phyloP scores from a whole-genome alignment of 1,284 basidiomycete genomes.

The Heterobasidion parviporum region DNA sequence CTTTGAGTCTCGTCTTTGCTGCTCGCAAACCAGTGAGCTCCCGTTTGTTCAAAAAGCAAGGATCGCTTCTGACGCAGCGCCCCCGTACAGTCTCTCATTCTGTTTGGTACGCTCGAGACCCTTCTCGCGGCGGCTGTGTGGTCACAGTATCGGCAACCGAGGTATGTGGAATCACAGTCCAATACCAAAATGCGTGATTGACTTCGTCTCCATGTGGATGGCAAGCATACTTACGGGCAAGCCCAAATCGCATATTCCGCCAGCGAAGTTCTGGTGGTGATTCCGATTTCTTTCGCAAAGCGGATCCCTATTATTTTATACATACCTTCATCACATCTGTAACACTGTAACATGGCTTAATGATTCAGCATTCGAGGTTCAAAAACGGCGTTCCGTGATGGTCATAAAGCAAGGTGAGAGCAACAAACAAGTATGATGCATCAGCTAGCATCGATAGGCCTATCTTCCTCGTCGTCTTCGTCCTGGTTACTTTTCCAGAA shows the following conservation, averaged over 20 bases:
- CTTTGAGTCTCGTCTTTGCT: slow-evolving; percentile 13
- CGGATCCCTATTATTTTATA: background rate
- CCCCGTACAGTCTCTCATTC: slow-evolving; percentile 14
- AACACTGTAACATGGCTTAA: background rate
- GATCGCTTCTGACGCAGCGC: background rate
- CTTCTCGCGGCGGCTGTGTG: slow-evolving; percentile 16
- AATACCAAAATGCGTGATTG: background rate
- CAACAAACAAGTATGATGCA: background rate
- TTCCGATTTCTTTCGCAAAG: background rate
- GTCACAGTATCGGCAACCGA: slow-evolving; percentile 17
- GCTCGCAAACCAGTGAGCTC: slow-evolving; percentile 17
- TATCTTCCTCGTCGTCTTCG: slow-evolving; percentile 7
- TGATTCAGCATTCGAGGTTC: too few relatives aligned
- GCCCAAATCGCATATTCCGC: slow-evolving; percentile 5
- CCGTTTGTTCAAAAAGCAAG: background rate
- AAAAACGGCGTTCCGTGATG: too few relatives aligned
- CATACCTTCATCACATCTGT: background rate
- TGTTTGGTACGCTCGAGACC: slow-evolving; percentile 18
- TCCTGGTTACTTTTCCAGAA: slow-evolving; percentile 62
- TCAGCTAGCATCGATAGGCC: slow-evolving; percentile 7
- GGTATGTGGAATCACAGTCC: slow-evolving; percentile 7
- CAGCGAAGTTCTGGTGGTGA: slow-evolving; percentile 2
- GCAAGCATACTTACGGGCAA: background rate
- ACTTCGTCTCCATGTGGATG: background rate
- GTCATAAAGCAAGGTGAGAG: background rate